Evolutionary conservation across 2,329 filamentous ascomycete genomes (phyloP).

Genomic region (Fusarium sp.): DNA sequence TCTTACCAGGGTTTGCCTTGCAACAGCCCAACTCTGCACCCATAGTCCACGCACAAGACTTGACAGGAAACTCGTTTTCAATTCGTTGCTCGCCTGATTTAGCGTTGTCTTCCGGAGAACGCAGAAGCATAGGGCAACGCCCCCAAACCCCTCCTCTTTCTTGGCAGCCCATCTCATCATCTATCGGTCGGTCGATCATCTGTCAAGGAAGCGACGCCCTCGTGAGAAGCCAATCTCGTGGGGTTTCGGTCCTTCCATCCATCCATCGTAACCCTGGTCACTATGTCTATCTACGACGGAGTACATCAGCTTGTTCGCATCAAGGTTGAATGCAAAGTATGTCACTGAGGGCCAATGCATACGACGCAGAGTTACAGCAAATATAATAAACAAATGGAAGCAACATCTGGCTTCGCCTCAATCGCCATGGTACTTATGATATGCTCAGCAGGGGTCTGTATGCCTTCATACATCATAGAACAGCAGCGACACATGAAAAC

Average conservation of each 20-base stretch:
- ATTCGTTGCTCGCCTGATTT: slow-evolving; percentile 31
- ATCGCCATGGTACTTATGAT: slow-evolving; percentile 6
- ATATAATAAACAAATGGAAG: slow-evolving; percentile 5
- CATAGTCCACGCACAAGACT: slow-evolving; percentile 15
- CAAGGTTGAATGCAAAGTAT: background rate
- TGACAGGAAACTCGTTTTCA: slow-evolving; percentile 32
- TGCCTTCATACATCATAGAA: slow-evolving; percentile 4
- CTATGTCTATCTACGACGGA: background rate
- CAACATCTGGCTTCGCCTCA: slow-evolving; percentile 1
- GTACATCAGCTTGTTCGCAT: slow-evolving; percentile 8
- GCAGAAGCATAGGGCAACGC: slow-evolving; percentile 24
- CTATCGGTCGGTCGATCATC: slow-evolving; percentile 47
- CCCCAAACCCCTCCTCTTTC: slow-evolving; percentile 19
- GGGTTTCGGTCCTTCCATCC: slow-evolving; percentile 18
- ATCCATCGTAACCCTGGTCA: slow-evolving; percentile 4
- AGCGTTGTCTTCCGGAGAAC: slow-evolving; percentile 24
- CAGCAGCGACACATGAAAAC: slow-evolving; percentile 17
- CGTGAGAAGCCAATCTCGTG: slow-evolving; percentile 46
- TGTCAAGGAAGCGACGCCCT: slow-evolving; percentile 34
- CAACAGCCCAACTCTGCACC: slow-evolving; percentile 14
- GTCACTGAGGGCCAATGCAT: slow-evolving; percentile 3
- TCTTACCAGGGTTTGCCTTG: slow-evolving; percentile 23
- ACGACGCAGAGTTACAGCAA: slow-evolving; percentile 10
- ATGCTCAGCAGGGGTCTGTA: slow-evolving; percentile 9
- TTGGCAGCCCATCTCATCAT: slow-evolving; percentile 36